Percentiles rank a stretch among this genome's conserved stretches.
Evolutionary conservation across 345 rosid species (phyloP).

Genomic region (Litchi chinensis): DNA sequence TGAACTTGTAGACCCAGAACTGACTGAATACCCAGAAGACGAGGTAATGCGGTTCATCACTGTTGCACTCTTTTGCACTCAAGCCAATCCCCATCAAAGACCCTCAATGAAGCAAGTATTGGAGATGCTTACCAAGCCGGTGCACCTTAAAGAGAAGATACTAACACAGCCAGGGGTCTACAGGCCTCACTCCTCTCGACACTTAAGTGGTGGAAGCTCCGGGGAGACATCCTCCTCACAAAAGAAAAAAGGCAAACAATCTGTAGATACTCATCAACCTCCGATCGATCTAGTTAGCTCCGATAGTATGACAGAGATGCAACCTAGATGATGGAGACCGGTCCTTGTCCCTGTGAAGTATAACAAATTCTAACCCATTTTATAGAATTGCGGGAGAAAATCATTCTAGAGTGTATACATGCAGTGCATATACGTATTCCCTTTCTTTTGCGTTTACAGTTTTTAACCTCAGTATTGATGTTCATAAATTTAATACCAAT

Average conservation of each 20-base stretch:
- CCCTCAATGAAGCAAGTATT: slow-evolving; percentile 86
- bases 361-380: not conserved
- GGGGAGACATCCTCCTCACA: slow-evolving; percentile 53
- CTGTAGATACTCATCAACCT: slow-evolving; percentile 27
- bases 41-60: slow-evolving; percentile 69
- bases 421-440: not conserved
- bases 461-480: not conserved
- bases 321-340: slow-evolving; percentile 56
- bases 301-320: slow-evolving; percentile 46
- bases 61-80: slow-evolving; percentile 87
- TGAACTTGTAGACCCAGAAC: slow-evolving; percentile 71
- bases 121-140: slow-evolving; percentile 78
- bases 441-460: not conserved
- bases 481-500: not conserved
- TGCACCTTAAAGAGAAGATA: slow-evolving; percentile 61
- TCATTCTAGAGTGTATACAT: not conserved
- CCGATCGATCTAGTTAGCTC: slow-evolving; percentile 27
- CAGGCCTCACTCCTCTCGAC: slow-evolving; percentile 32
- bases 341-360: not conserved
- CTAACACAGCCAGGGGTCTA: slow-evolving; percentile 72
- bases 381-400: not conserved
- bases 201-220: slow-evolving; percentile 29
- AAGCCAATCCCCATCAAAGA: slow-evolving; percentile 65
- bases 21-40: slow-evolving; percentile 53
- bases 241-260: slow-evolving; percentile 48